These are phyloP conservation scores for Claviceps humidiphila DNA, from an alignment of 2,329 filamentous ascomycete genomes.

Conservation along the genomic window DNA sequence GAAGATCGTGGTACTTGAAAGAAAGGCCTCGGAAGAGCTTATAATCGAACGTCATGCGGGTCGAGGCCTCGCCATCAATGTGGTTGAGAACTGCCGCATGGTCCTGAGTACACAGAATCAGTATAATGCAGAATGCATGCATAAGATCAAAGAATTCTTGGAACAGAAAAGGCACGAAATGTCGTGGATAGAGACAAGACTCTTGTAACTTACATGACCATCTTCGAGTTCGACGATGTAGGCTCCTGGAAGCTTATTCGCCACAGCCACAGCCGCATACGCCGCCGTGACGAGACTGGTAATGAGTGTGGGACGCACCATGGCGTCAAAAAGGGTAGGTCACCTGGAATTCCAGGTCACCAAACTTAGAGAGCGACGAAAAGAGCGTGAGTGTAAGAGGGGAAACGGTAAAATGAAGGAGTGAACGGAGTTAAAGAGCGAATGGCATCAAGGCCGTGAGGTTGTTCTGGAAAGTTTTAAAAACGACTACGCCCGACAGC, in stretches of 20 bases:
- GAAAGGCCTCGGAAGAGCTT: conserved; percentile 41
- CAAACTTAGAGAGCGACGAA: background rate
- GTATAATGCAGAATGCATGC: too few species aligned
- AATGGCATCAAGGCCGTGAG: background rate
- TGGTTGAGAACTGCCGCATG: background rate
- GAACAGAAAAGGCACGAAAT: background rate
- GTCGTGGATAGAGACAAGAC: background rate
- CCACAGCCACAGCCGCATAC: conserved; percentile 16
- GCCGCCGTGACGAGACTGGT: conserved; percentile 10
- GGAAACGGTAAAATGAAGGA: background rate
- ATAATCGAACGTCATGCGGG: conserved; percentile 34
- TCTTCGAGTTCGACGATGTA: conserved; percentile 43
- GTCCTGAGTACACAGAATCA: conserved; percentile 1
- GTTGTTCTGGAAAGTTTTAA: too few species aligned
- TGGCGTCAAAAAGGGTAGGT: background rate
- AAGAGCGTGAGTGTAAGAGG: background rate
- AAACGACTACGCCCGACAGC: background rate
- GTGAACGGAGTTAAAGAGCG: background rate
- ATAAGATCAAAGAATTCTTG: too few species aligned
- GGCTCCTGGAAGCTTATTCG: conserved; percentile 27
- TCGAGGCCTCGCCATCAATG: conserved; percentile 17
- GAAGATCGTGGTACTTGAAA: conserved; percentile 34
- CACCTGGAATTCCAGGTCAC: background rate
- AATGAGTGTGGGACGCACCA: conserved; percentile 7
- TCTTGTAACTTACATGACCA: conserved; percentile 23